phyloP scores from a whole-genome alignment of 768 basidiomycete genomes.

The Saitozyma sp. region DNA sequence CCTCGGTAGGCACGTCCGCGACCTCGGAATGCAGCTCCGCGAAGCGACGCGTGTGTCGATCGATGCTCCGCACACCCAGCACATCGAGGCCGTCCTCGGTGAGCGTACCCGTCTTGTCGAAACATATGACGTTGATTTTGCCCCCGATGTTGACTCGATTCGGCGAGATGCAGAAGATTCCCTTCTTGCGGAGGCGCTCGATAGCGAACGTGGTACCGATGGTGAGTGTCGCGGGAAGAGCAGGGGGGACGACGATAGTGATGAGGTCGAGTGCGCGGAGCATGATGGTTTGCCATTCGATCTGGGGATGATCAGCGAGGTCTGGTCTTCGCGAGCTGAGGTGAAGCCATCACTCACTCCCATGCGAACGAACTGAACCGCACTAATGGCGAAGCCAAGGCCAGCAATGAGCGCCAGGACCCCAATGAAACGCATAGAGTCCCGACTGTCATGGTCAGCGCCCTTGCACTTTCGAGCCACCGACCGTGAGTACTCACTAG shows the following conservation, averaged over 20 bases:
- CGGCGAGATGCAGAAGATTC: slow-evolving; percentile 95
- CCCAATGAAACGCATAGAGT: slow-evolving; percentile 68
- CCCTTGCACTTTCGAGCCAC: neutral
- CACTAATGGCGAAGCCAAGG: slow-evolving; percentile 86
- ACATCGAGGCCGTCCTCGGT: slow-evolving; percentile 98
- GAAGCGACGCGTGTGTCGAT: slow-evolving; percentile 71
- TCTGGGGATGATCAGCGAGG: slow-evolving; percentile 55
- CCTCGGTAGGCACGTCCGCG: slow-evolving; percentile 72
- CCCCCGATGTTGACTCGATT: slow-evolving; percentile 92
- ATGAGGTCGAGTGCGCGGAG: slow-evolving; percentile 90
- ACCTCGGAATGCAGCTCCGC: slow-evolving; percentile 86
- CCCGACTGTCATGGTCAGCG: slow-evolving; percentile 32
- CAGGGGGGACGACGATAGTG: slow-evolving; percentile 96
- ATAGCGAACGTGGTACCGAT: slow-evolving; percentile 97
- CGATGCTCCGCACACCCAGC: slow-evolving; percentile 83
- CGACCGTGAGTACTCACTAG: slow-evolving; percentile 60
- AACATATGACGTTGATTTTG: slow-evolving; percentile 94
- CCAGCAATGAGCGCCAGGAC: slow-evolving; percentile 89
- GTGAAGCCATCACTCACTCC: slow-evolving; percentile 61
- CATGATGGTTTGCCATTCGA: slow-evolving; percentile 85
- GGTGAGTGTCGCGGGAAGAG: slow-evolving; percentile 91
- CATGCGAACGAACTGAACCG: slow-evolving; percentile 85
- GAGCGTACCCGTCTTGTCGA: slow-evolving; percentile 98
- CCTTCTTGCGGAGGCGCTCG: slow-evolving; percentile 75
- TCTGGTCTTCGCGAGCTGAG: neutral